Evolutionary conservation across 345 rosid genomes (phyloP), one percentile per base, ranked within the genome.

Genomic region (Heritiera littoralis): DNA sequence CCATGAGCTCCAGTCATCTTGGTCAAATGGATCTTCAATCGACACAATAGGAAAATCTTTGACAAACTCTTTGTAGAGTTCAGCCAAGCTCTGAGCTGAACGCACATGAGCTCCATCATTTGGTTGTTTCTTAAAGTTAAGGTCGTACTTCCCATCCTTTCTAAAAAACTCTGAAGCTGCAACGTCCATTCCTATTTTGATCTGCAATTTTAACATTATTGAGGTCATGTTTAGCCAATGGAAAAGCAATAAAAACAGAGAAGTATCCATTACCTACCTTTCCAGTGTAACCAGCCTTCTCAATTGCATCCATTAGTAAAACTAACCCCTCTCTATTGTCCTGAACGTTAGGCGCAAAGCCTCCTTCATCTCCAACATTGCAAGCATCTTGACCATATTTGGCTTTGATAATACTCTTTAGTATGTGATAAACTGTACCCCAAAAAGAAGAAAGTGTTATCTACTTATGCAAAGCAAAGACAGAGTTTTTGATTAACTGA

Each of bases 331-430:
- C 98, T 75, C 98, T 91, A 79, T 96, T 96, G 81, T 96, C 99
- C 90, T 94, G 98, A 67, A 96, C 99, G 83, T 90, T 96, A 2
- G 98, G 98, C 78, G 99, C 99, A 87, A 96, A 96, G 9, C 98
- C 98, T 15, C 99, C 99, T 87, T 96, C 99, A 77, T 94, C 99
- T 70, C 99, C 98, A 13, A 96, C 99, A 85, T 94, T 96, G 91
- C 99, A 96, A 77, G 98, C 99, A 88, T 94, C 98, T 80, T 94
- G 99, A 63, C 98, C 99, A 63, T 96, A 96, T 85, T 94, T 96
- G 32, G 83, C 82, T 87, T 91, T 93, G 84, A 94, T 94, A 76
- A 94, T 94, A 74, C 95, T 95, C 88, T 94, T 94, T 75, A 94
- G 82, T 40, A 72, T 88, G 84, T 96, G 98, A 86, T 96, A 96